Conservation (phyloP, 495 filamentous ascomycete genomes). For the Aspergillus sclerotiicarbonarius region DNA sequence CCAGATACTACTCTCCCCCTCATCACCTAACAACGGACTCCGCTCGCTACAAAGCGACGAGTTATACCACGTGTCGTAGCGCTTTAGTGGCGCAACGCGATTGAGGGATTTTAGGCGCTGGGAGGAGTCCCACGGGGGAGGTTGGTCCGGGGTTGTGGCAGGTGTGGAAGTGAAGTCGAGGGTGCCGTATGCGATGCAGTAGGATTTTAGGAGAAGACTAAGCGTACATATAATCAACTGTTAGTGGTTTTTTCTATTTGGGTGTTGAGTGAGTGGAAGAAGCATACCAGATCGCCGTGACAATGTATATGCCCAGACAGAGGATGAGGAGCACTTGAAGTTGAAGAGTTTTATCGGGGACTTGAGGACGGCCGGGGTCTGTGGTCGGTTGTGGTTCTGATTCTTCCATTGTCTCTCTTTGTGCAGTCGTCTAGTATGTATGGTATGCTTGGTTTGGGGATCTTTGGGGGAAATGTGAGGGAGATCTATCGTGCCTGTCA, state of each 20-base stretch:
- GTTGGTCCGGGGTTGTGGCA: too few relatives aligned
- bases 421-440: too few relatives aligned
- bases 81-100: not conserved
- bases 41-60: not conserved
- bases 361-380: too few relatives aligned
- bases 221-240: not conserved
- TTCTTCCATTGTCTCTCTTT: too few relatives aligned
- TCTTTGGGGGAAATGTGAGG: too few relatives aligned
- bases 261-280: not conserved
- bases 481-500: too few relatives aligned
- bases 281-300: not conserved
- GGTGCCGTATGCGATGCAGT: not conserved
- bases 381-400: too few relatives aligned
- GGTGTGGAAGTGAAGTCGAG: not conserved
- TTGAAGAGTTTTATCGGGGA: not conserved
- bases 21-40: not conserved
- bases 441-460: too few relatives aligned
- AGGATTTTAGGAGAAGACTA: not conserved
- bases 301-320: not conserved
- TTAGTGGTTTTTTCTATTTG: not conserved
- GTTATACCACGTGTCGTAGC: not conserved
- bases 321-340: not conserved
- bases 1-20: not conserved
- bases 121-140: not conserved
- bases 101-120: not conserved